Percentiles rank a stretch among this genome's conserved stretches.
These are phyloP conservation scores for slime mould (Dictyostelium discoideum) DNA, from an alignment of 78 protist species.

Conservation along the genomic window DNA sequence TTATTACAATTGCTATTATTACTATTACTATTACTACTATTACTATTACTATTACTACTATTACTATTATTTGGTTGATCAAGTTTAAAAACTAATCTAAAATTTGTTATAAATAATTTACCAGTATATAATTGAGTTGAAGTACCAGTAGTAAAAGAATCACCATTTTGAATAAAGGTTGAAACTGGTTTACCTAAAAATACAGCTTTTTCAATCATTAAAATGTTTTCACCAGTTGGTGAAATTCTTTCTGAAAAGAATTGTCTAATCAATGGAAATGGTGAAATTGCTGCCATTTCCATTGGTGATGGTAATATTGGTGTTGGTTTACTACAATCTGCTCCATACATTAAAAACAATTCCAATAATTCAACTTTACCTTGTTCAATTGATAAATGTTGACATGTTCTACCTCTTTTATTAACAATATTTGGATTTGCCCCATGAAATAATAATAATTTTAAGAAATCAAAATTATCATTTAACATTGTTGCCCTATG, in stretches of 20 bases:
- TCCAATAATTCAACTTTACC: conserved; percentile 26
- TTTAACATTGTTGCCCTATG: conserved; percentile 50
- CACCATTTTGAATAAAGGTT: conserved; percentile 15
- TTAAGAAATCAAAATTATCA: conserved; percentile 25
- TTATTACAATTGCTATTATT: background rate
- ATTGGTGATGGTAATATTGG: conserved; percentile 30
- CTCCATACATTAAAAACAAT: conserved; percentile 51
- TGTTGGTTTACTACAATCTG: conserved; percentile 34
- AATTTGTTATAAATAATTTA: conserved; percentile 38
- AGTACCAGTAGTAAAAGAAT: background rate
- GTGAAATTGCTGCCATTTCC: conserved; percentile 4
- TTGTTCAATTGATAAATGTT: conserved; percentile 52
- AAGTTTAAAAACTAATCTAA: conserved; percentile 33
- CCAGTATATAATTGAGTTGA: conserved; percentile 12
- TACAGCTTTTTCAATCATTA: conserved; percentile 22
- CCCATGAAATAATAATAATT: conserved; percentile 31
- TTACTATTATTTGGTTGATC: background rate
- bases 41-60: background rate
- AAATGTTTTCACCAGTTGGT: conserved; percentile 45
- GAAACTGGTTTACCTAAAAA: conserved; percentile 7
- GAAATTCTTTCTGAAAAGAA: conserved; percentile 41
- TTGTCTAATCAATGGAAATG: background rate
- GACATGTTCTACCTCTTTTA: conserved; percentile 51
- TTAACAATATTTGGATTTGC: conserved; percentile 68
- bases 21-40: background rate